A percentile compares a stretch with the other conserved stretches of the same genome.
Evolutionary conservation across 306 rosid species (phyloP).

Genomic region (Senna tora): DNA sequence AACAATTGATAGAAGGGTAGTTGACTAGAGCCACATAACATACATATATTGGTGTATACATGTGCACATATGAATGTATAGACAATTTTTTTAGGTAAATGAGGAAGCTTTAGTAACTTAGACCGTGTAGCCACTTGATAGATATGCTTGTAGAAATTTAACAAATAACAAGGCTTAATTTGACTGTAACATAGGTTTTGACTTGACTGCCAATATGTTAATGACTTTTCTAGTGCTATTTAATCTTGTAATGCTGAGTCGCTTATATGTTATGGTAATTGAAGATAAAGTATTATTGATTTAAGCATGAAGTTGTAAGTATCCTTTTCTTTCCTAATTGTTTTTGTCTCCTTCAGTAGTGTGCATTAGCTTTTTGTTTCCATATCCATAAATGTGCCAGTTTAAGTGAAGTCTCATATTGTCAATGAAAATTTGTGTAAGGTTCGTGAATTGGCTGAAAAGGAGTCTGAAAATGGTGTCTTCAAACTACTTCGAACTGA

Average conservation of each 20-base stretch:
- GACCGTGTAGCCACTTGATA: background rate
- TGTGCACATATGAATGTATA: background rate
- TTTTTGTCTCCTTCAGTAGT: background rate
- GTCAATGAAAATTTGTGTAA: conserved; percentile 42
- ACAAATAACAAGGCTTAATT: background rate
- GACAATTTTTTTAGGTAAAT: too few species aligned
- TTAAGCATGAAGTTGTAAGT: conserved; percentile 16
- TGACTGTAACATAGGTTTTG: background rate
- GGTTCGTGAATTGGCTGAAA: conserved; percentile 68
- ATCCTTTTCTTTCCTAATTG: conserved; percentile 27
- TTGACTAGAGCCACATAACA: background rate
- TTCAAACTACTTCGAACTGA: conserved; percentile 70
- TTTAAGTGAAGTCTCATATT: conserved; percentile 28
- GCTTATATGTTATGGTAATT: background rate
- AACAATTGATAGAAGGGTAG: conserved; percentile 10
- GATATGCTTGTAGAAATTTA: background rate
- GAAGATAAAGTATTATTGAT: background rate
- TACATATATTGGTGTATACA: background rate
- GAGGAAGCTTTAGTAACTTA: too few species aligned
- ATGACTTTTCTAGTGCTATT: conserved; percentile 11
- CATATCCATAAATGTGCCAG: conserved; percentile 16
- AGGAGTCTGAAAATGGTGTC: conserved; percentile 65
- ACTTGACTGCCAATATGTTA: conserved; percentile 17
- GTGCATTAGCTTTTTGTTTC: conserved; percentile 22
- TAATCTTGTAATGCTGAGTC: conserved; percentile 29